phyloP scores from a whole-genome alignment of 768 basidiomycete genomes.

The Russula compacta region DNA sequence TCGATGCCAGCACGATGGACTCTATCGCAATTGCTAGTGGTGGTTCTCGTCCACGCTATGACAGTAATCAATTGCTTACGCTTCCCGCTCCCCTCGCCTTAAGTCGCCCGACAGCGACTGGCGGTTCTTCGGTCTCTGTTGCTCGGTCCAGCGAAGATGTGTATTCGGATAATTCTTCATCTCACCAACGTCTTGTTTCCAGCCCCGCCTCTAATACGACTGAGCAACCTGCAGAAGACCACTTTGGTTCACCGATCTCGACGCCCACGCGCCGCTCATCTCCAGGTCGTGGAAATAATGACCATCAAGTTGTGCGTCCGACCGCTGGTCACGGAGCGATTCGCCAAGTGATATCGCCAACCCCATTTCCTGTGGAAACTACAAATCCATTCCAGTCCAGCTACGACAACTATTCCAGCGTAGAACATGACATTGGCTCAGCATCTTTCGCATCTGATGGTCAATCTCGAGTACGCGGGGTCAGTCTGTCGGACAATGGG shows the following conservation, averaged over 20 bases:
- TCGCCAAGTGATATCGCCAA: conserved; percentile 1
- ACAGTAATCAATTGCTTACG: conserved; percentile 63
- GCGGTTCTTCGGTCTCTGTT: conserved; percentile 30
- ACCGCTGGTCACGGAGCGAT: neutral
- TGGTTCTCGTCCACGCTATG: conserved; percentile 48
- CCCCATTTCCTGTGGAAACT: neutral
- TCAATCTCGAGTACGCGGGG: conserved; percentile 39
- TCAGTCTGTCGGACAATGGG: conserved; percentile 75
- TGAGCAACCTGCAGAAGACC: conserved; percentile 24
- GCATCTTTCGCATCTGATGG: neutral
- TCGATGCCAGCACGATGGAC: conserved; percentile 56
- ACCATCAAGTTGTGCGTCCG: neutral
- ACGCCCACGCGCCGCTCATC: conserved; percentile 9
- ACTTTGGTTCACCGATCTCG: neutral
- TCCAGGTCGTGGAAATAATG: conserved; percentile 17
- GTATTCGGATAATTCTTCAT: conserved; percentile 33
- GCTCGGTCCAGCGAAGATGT: conserved; percentile 28
- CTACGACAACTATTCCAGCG: neutral
- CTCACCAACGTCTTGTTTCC: conserved; percentile 37
- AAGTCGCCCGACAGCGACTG: conserved; percentile 32
- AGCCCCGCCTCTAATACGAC: conserved; percentile 26
- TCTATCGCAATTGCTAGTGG: conserved; percentile 34
- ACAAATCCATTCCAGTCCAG: conserved; percentile 7
- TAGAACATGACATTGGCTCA: neutral
- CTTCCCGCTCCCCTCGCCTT: conserved; percentile 67